Conservation (phyloP, 257 asterid species). For the Nicotiana otophora region DNA sequence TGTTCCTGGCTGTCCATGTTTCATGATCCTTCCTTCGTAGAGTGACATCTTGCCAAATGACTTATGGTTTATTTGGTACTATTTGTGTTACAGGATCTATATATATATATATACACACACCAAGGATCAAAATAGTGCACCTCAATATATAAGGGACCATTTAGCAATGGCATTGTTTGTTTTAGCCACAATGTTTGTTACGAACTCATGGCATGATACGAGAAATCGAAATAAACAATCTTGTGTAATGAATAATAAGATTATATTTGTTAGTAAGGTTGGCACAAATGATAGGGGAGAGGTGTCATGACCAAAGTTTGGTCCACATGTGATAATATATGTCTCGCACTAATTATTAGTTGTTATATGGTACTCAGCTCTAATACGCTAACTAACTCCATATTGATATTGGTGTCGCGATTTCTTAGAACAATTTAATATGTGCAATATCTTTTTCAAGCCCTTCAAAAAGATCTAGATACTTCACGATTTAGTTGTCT, state of each 20-base stretch:
- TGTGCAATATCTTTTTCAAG: background rate
- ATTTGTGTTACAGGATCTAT: too few relatives aligned
- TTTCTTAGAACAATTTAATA: background rate
- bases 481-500: background rate
- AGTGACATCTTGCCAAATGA: background rate
- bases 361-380: background rate
- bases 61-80: background rate
- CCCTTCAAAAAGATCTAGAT: background rate
- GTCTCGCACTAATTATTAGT: background rate
- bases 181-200: too few relatives aligned
- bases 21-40: background rate
- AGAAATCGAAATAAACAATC: too few relatives aligned
- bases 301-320: background rate
- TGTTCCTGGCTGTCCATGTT: background rate
- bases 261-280: background rate
- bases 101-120: too few relatives aligned
- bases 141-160: too few relatives aligned
- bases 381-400: background rate
- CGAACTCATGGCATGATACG: too few relatives aligned
- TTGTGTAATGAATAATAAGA: background rate
- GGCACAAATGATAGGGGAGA: background rate
- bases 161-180: too few relatives aligned
- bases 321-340: background rate
- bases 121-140: too few relatives aligned
- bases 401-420: background rate